Percentiles rank a stretch among this genome's conserved stretches.
phyloP scores from a whole-genome alignment of 2,329 filamentous ascomycete species.

The Magnaporthales sp. region DNA sequence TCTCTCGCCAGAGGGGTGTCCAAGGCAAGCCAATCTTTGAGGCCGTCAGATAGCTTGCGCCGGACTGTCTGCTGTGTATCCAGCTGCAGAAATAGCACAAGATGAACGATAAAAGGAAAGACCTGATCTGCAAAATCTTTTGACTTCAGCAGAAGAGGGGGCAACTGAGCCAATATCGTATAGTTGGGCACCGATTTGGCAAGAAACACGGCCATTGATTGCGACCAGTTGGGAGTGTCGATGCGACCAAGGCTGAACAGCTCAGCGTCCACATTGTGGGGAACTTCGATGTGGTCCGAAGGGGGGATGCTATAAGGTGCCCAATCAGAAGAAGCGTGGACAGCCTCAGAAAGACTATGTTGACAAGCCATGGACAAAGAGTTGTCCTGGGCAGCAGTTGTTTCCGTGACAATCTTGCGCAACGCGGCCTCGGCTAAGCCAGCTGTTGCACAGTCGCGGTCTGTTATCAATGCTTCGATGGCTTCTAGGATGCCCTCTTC shows the following conservation, averaged over 20 bases:
- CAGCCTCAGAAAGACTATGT: conserved; percentile 38
- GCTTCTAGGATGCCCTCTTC: conserved; percentile 54
- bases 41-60: conserved; percentile 53
- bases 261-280: conserved; percentile 16
- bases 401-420: conserved; percentile 46
- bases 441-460: conserved; percentile 43
- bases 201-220: conserved; percentile 51
- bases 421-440: conserved; percentile 54
- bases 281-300: conserved; percentile 34
- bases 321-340: conserved; percentile 50
- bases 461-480: conserved; percentile 53
- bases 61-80: conserved; percentile 52
- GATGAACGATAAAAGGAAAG: conserved; percentile 78
- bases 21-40: conserved; percentile 54
- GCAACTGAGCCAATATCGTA: conserved; percentile 60
- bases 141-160: conserved; percentile 56
- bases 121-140: conserved; percentile 62
- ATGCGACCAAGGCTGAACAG: conserved; percentile 31
- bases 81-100: conserved; percentile 64
- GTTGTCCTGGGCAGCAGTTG: conserved; percentile 36
- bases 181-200: conserved; percentile 51
- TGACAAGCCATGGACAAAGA: conserved; percentile 41
- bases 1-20: conserved; percentile 37
- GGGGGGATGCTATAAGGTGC: conserved; percentile 43
- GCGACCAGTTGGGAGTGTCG: conserved; percentile 48